phyloP scores from a whole-genome alignment of 2,329 filamentous ascomycete genomes.

The Colletotrichum agaves region DNA sequence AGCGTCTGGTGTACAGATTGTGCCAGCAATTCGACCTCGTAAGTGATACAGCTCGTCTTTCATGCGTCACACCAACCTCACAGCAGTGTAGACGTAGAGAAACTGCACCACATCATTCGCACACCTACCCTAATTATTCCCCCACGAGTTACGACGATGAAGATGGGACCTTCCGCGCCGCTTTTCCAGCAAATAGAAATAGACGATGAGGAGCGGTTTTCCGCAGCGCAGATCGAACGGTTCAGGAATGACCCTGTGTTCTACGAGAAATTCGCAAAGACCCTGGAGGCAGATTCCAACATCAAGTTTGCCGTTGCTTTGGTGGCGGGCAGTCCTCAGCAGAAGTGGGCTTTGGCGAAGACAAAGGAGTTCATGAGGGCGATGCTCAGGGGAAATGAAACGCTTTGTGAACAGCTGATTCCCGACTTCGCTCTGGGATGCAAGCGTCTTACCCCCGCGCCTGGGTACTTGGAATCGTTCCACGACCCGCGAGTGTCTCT shows the following conservation, averaged over 20 bases:
- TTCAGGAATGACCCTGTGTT: conserved; percentile 58
- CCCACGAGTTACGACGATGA: conserved; percentile 47
- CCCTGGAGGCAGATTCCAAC: conserved; percentile 57
- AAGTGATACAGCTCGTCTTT: conserved; percentile 30
- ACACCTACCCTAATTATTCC: conserved; percentile 56
- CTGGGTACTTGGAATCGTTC: conserved; percentile 58
- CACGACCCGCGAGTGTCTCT: conserved; percentile 36
- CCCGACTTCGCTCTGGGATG: conserved; percentile 61
- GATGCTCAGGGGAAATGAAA: conserved; percentile 58
- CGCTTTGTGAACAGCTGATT: conserved; percentile 62
- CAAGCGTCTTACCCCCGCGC: conserved; percentile 61
- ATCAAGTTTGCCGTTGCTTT: conserved; percentile 56
- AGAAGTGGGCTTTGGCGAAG: conserved; percentile 54
- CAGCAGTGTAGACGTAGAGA: conserved; percentile 48
- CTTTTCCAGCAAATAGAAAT: conserved; percentile 42
- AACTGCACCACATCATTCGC: conserved; percentile 55
- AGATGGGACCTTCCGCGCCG: conserved; percentile 47
- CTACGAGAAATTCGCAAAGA: conserved; percentile 59
- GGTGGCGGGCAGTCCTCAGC: conserved; percentile 52
- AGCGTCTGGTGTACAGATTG: conserved; percentile 63
- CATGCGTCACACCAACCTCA: neutral
- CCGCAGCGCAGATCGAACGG: conserved; percentile 54
- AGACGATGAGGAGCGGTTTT: conserved; percentile 40
- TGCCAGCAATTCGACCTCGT: conserved; percentile 61
- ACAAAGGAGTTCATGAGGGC: conserved; percentile 59